Percentiles rank a stretch among this genome's conserved stretches.
These are phyloP conservation scores for Fagus crenata DNA, from an alignment of 306 rosid species.

Conservation along the genomic window DNA sequence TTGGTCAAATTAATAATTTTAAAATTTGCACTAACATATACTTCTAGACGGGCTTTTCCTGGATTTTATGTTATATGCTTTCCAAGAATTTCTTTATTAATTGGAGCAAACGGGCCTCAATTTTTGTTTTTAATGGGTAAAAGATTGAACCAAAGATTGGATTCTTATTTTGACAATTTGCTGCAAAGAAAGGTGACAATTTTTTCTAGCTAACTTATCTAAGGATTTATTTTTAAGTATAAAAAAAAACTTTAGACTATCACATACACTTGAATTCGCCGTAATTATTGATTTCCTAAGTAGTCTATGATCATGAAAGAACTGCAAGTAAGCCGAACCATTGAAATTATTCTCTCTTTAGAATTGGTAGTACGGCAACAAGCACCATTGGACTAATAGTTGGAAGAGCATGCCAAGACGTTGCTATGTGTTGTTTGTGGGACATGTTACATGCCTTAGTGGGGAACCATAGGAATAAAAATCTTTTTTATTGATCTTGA, in stretches of 20 bases:
- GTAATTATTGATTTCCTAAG: neutral
- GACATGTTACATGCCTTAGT: constrained; percentile 43
- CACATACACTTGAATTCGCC: neutral
- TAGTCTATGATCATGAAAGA: constrained; percentile 19
- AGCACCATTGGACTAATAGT: constrained; percentile 10
- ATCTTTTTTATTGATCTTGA: constrained; percentile 47
- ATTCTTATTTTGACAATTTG: neutral
- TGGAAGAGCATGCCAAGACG: constrained; percentile 20
- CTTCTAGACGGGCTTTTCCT: neutral
- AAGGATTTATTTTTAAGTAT: neutral
- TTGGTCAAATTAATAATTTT: neutral
- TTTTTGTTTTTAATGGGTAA: neutral
- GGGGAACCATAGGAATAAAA: constrained; percentile 69
- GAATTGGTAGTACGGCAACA: constrained; percentile 4
- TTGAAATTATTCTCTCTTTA: constrained; percentile 24
- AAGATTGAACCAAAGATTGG: neutral
- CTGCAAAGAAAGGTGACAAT: neutral
- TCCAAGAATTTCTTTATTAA: neutral
- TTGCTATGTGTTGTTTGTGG: constrained; percentile 36
- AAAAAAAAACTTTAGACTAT: neutral
- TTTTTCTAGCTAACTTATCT: neutral
- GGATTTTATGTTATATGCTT: neutral
- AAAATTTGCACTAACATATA: neutral
- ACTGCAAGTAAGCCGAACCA: neutral
- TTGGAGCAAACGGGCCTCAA: neutral